Evolutionary conservation across 192 early-diverging fungal species (phyloP), one percentile per base, ranked within the genome.

Genomic region (Phycomyces blakesleeanus): DNA sequence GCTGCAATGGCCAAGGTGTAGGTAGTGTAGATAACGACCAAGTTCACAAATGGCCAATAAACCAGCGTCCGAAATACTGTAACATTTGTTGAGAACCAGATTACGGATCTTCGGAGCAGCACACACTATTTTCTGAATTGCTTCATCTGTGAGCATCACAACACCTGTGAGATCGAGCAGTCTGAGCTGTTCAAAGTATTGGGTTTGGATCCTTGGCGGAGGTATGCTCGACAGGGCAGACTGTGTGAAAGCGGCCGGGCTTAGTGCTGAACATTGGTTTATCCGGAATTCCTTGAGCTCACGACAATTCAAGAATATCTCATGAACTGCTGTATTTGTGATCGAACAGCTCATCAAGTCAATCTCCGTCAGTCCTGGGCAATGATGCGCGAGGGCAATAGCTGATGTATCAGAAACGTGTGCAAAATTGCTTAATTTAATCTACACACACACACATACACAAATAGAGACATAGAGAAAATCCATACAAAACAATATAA

Each of bases 11-110:
- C 82, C 82, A 5, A 84, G 64, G 57, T 84, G 82, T 29, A 84
- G 66, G 27, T 84, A 84, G 49, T 84, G 82, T 25, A 84, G 61
- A 42, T 84, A 75, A 51, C 76, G 75, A n/a, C 82, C 82, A 47
- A 84, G 58, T 10, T 67, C 21, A 37, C 73, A 75, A 34, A 84
- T 76, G 21, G 66, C 42, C 38, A 62, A 59, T 22, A 81, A 72
- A 22, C 78, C 72, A 24, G 59, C 59, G 39, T 84, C 82, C 11
- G 82, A 79, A 16, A 84, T 71, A 37, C 66, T 68, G 18, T 69
- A 64, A 63, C 82, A 84, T 67, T 84, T 84, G 21, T 78, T 78
- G 52, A 84, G 40, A 20, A 79, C 71, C 14, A 84, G 53, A 58
- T 79, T 81, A 42, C 82, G 79, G 16, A 84, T 65, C 40, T 76